These are phyloP conservation scores for Ophiorrhiza pumila DNA, from an alignment of 257 asterid species.

Conservation along the genomic window DNA sequence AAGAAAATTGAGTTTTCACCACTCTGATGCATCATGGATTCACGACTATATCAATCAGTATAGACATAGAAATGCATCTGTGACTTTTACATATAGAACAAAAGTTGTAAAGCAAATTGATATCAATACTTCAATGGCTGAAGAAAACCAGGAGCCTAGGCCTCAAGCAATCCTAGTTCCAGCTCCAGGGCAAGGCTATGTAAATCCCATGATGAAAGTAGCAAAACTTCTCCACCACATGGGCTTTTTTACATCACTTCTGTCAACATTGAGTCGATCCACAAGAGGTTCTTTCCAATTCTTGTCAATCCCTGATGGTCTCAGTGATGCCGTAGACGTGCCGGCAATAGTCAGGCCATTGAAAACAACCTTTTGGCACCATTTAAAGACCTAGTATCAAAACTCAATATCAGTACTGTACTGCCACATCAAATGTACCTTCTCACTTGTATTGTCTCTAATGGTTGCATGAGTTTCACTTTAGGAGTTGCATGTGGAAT, in stretches of 20 bases:
- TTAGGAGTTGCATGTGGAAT: constrained; percentile 3
- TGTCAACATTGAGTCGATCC: constrained; percentile 23
- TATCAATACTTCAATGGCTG: neutral
- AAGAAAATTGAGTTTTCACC: neutral
- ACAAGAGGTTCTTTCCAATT: constrained; percentile 18
- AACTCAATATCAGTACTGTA: neutral
- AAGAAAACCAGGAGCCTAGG: neutral
- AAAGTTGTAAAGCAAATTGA: neutral
- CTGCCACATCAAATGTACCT: too few species aligned
- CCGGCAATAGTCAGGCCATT: neutral
- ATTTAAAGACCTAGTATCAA: constrained; percentile 2
- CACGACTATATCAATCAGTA: neutral
- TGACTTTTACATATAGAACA: neutral
- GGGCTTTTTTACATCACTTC: too few species aligned
- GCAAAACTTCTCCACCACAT: constrained; percentile 22
- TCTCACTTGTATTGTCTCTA: too few species aligned
- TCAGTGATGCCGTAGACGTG: constrained; percentile 3
- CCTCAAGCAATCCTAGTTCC: constrained; percentile 25
- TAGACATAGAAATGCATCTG: too few species aligned
- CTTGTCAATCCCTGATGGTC: constrained; percentile 25
- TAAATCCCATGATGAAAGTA: constrained; percentile 23
- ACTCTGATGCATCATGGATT: neutral
- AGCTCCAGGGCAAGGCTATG: constrained; percentile 27
- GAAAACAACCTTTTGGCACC: constrained; percentile 9
- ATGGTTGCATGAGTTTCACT: constrained; percentile 14